Evolutionary conservation across 2,329 filamentous ascomycete genomes (phyloP).

Genomic region (Exophiala oligosperma): DNA sequence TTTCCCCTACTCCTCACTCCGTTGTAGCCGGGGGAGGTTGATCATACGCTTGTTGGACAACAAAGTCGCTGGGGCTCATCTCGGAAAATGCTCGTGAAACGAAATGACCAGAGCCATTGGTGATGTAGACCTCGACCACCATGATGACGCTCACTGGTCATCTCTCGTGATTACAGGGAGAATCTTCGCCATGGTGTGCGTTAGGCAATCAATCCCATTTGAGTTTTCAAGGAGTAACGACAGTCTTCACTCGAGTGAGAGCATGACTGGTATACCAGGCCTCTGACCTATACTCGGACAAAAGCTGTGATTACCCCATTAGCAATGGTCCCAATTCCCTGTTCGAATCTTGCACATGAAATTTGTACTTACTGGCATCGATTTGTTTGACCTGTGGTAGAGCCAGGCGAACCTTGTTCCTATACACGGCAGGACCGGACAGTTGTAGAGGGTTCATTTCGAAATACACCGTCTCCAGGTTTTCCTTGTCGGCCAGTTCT

Average conservation of each 20-base stretch:
- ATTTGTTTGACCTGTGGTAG: constrained; percentile 89
- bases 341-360: background rate
- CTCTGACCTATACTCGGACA: constrained; percentile 15
- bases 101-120: too few species aligned
- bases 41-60: too few species aligned
- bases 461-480: constrained; percentile 88
- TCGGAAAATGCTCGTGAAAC: too few species aligned
- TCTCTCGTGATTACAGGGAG: too few species aligned
- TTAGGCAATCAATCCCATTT: too few species aligned
- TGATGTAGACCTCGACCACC: too few species aligned
- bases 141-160: too few species aligned
- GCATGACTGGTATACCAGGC: background rate
- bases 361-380: constrained; percentile 79
- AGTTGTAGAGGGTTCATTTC: constrained; percentile 90
- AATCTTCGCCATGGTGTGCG: too few species aligned
- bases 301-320: constrained; percentile 9
- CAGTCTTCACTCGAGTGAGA: background rate
- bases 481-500: constrained; percentile 73
- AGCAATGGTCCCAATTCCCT: background rate
- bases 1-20: too few species aligned
- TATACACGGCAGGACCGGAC: constrained; percentile 76
- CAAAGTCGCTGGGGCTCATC: too few species aligned
- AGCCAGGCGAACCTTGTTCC: constrained; percentile 88
- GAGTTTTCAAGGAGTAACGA: too few species aligned
- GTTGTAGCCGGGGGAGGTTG: too few species aligned